phyloP scores from a whole-genome alignment of 805 yeast species.

The Dipodascus albidus region DNA sequence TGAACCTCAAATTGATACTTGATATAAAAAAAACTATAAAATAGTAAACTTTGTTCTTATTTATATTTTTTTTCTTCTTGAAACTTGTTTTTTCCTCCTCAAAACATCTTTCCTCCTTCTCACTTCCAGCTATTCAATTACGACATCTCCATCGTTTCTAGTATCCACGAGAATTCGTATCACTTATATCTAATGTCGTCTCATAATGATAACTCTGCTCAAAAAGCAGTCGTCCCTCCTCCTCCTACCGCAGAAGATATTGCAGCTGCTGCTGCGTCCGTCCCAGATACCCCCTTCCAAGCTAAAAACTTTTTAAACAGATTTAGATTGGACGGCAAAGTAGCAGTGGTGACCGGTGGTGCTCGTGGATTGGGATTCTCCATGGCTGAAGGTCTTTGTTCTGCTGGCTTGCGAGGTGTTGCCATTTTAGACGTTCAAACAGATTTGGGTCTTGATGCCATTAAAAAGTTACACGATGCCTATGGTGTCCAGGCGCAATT shows the following conservation, averaged over 20 bases:
- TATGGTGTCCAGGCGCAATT: slow-evolving; percentile 48
- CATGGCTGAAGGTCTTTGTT: slow-evolving; percentile 50
- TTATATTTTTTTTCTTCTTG: neutral
- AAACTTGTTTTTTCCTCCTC: neutral
- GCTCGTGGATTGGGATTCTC: slow-evolving; percentile 56
- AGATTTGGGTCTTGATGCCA: slow-evolving; percentile 53
- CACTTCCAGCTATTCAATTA: too few species aligned
- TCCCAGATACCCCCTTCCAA: slow-evolving; percentile 22
- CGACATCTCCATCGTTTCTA: too few species aligned
- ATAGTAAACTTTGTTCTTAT: neutral
- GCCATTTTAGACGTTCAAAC: slow-evolving; percentile 42
- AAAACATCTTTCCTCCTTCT: slow-evolving; percentile 1
- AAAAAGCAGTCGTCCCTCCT: slow-evolving; percentile 27
- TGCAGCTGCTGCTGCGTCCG: slow-evolving; percentile 24
- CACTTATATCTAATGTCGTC: too few species aligned
- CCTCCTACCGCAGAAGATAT: slow-evolving; percentile 30
- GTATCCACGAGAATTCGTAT: too few species aligned
- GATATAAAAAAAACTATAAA: neutral
- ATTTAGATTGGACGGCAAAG: slow-evolving; percentile 52
- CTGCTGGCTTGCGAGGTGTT: slow-evolving; percentile 43
- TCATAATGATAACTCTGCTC: slow-evolving; percentile 18
- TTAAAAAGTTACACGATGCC: slow-evolving; percentile 38
- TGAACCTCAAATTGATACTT: neutral
- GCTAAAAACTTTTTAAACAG: slow-evolving; percentile 27
- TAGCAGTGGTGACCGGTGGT: slow-evolving; percentile 56